A percentile compares a stretch with the other conserved stretches of the same genome.
These are phyloP conservation scores for Saturnispora hagleri DNA, from an alignment of 805 yeast species.

Conservation along the genomic window DNA sequence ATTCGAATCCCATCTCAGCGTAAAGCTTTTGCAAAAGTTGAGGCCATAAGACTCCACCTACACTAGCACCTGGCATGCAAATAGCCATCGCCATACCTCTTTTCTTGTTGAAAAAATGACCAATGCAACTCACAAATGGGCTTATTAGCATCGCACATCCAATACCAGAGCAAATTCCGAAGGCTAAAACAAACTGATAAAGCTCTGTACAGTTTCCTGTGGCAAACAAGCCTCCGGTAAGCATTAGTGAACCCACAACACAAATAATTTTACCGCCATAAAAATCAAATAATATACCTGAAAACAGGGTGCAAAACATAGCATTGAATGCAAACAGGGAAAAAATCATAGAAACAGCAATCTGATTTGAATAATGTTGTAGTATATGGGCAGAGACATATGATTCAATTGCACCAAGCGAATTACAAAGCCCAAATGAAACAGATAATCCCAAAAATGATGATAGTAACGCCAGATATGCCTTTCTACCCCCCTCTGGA, in stretches of 20 bases:
- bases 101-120: slow-evolving; percentile 52
- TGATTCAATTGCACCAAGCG: slow-evolving; percentile 60
- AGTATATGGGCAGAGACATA: slow-evolving; percentile 49
- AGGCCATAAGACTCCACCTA: slow-evolving; percentile 51
- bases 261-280: slow-evolving; percentile 35
- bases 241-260: slow-evolving; percentile 29
- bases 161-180: slow-evolving; percentile 36
- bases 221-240: slow-evolving; percentile 33
- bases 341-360: slow-evolving; percentile 63
- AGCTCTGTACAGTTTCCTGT: slow-evolving; percentile 35
- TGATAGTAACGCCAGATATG: slow-evolving; percentile 35
- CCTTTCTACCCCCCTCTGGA: slow-evolving; percentile 57
- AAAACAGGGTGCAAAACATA: slow-evolving; percentile 33
- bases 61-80: slow-evolving; percentile 50
- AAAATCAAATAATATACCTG: slow-evolving; percentile 40
- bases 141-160: slow-evolving; percentile 40
- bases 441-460: slow-evolving; percentile 48
- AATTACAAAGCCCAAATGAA: slow-evolving; percentile 56
- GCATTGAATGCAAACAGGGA: slow-evolving; percentile 40
- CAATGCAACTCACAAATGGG: slow-evolving; percentile 39
- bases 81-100: slow-evolving; percentile 55
- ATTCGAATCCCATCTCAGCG: slow-evolving; percentile 41
- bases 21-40: slow-evolving; percentile 43
- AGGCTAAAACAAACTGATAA: slow-evolving; percentile 45
- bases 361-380: slow-evolving; percentile 30